These are phyloP conservation scores for Kewa caespitosa DNA, from an alignment of 179 eudicot species.

Conservation along the genomic window DNA sequence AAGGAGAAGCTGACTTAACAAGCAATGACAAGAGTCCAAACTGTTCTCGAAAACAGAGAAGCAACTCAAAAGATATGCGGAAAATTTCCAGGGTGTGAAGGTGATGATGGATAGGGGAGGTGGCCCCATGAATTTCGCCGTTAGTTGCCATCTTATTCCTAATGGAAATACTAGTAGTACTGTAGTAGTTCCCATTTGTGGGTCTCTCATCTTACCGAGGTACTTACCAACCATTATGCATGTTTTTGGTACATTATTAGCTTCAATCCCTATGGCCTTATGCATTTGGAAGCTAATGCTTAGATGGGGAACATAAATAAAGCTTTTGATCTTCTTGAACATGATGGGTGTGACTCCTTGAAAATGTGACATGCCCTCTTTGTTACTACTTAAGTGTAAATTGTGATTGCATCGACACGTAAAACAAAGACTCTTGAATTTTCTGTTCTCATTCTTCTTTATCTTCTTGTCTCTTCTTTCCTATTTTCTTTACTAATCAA, in stretches of 20 bases:
- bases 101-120: conserved; percentile 10
- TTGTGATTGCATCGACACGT: too few species aligned
- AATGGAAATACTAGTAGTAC: neutral
- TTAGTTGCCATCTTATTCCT: conserved; percentile 17
- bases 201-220: conserved; percentile 17
- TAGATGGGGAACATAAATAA: conserved; percentile 14
- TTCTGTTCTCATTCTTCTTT: too few species aligned
- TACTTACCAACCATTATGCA: too few species aligned
- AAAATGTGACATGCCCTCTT: neutral
- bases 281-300: conserved; percentile 21
- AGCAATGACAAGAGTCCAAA: neutral
- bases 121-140: conserved; percentile 26
- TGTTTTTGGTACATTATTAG: neutral
- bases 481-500: too few species aligned
- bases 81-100: neutral
- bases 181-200: neutral
- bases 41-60: too few species aligned
- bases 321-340: conserved; percentile 9
- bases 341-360: conserved; percentile 1
- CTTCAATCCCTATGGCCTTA: conserved; percentile 11
- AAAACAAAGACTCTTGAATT: too few species aligned
- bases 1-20: too few species aligned
- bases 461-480: too few species aligned
- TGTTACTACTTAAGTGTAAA: too few species aligned
- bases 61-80: neutral